A percentile compares a stretch with the other conserved stretches of the same genome.
Conservation (phyloP, 305 asterid genomes). For the Fraxinus nigra region DNA sequence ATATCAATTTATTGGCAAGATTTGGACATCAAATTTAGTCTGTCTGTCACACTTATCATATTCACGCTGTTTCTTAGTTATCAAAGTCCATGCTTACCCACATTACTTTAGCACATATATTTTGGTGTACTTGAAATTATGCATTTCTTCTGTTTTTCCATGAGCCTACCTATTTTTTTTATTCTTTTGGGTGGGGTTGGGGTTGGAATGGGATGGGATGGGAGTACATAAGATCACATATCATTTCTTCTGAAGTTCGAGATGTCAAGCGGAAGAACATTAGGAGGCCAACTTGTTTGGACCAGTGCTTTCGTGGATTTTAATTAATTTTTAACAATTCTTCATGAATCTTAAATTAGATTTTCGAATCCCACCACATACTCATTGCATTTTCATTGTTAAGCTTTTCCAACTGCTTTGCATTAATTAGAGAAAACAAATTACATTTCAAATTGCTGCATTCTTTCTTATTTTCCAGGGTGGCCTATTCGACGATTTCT, state of each 20-base stretch:
- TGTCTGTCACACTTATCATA: background rate
- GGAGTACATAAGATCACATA: background rate
- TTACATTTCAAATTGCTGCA: background rate
- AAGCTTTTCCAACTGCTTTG: background rate
- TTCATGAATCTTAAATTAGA: background rate
- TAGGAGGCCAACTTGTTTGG: background rate
- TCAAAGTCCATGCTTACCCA: background rate
- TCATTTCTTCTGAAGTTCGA: background rate
- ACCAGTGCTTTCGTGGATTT: background rate
- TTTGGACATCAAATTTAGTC: background rate
- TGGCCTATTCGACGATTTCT: constrained; percentile 29
- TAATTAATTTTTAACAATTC: background rate
- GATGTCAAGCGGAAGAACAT: background rate
- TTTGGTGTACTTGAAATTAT: background rate
- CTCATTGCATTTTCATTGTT: background rate
- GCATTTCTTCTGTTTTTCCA: background rate
- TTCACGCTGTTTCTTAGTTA: background rate
- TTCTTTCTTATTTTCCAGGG: constrained; percentile 20
- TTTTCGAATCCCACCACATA: background rate
- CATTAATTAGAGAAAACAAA: background rate
- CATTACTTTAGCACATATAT: background rate
- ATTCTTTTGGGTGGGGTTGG: background rate
- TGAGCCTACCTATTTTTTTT: background rate
- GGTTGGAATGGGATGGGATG: background rate
- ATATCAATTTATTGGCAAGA: background rate